phyloP scores from a whole-genome alignment of 1,139 yeast species.

The Suhomyces kunorum region DNA sequence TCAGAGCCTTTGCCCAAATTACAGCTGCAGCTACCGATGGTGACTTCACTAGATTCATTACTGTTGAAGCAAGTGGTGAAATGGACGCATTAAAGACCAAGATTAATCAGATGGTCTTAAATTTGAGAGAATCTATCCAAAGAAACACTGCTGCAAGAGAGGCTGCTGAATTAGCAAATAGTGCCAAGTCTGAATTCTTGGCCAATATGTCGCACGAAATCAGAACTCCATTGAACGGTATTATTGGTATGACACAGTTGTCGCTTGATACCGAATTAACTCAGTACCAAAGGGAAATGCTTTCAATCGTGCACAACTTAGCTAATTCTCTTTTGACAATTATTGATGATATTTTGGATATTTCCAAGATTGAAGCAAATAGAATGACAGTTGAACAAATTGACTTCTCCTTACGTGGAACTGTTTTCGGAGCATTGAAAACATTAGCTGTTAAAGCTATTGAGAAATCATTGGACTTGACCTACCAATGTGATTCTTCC shows the following conservation, averaged over 20 bases:
- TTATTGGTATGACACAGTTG: conserved; percentile 88
- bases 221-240: conserved; percentile 90
- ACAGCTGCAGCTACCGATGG: conserved; percentile 95
- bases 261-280: conserved; percentile 84
- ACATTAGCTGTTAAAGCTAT: conserved; percentile 86
- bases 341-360: conserved; percentile 86
- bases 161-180: conserved; percentile 87
- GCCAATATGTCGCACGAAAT: conserved; percentile 93
- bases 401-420: conserved; percentile 80
- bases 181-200: conserved; percentile 87
- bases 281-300: conserved; percentile 87
- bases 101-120: conserved; percentile 88
- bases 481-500: conserved; percentile 79
- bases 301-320: conserved; percentile 80
- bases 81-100: conserved; percentile 92
- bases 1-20: conserved; percentile 89
- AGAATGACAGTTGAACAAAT: conserved; percentile 90
- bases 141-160: conserved; percentile 91
- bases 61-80: conserved; percentile 90
- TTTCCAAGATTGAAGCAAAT: conserved; percentile 88
- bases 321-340: conserved; percentile 83
- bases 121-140: conserved; percentile 83
- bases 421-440: conserved; percentile 85
- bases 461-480: conserved; percentile 76
- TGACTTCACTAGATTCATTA: conserved; percentile 84